Evolutionary conservation across 305 asterid species (phyloP).

Genomic region (Striga hermonthica): DNA sequence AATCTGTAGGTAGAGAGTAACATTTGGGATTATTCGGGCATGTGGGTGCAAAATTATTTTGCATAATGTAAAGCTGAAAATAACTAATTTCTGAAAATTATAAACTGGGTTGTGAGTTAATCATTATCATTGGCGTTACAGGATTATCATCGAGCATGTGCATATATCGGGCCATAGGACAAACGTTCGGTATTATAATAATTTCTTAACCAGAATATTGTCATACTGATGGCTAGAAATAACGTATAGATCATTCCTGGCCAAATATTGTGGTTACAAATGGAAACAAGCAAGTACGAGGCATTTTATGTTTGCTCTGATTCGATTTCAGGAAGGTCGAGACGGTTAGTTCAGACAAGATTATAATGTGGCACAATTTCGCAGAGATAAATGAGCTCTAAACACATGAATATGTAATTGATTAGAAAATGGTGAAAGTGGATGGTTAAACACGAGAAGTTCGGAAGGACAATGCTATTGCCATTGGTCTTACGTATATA

Average conservation of each 20-base stretch:
- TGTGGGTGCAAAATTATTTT: neutral
- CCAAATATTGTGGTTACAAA: neutral
- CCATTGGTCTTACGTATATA: neutral
- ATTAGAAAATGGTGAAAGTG: too few relatives aligned
- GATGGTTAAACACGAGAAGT: too few relatives aligned
- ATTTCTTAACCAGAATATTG: neutral
- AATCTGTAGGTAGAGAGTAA: conserved; percentile 46
- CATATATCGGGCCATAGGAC: neutral
- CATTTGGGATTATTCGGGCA: conserved; percentile 20
- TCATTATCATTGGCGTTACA: too few relatives aligned
- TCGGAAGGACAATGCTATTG: too few relatives aligned
- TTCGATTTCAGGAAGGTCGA: neutral
- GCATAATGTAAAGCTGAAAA: neutral
- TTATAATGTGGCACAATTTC: neutral
- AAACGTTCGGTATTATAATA: too few relatives aligned
- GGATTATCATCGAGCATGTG: neutral
- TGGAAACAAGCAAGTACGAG: neutral
- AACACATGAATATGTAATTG: too few relatives aligned
- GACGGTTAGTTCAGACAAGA: neutral
- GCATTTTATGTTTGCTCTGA: neutral
- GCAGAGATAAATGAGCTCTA: neutral
- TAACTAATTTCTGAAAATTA: neutral
- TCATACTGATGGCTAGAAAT: neutral
- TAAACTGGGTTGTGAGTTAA: neutral
- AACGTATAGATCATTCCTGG: neutral